phyloP scores from a whole-genome alignment of 225 moss, liverwort and hornwort species.

The Ulota crispa region DNA sequence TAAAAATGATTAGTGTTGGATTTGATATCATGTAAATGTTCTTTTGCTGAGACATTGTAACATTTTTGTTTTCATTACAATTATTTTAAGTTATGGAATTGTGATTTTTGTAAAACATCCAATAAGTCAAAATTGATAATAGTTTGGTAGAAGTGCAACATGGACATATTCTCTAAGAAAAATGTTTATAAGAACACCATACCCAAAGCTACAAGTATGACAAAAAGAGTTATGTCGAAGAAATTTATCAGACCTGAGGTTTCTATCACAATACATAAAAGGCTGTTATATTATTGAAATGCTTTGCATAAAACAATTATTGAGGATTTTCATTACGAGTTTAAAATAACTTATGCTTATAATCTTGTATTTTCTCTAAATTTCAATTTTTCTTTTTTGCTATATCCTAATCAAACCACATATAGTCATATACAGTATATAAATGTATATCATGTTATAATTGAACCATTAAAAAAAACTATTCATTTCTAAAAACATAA shows the following conservation, averaged over 20 bases:
- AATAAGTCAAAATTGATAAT: not conserved
- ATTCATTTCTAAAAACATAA: too few species aligned
- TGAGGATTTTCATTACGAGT: not conserved
- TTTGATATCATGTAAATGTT: not conserved
- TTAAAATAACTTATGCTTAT: not conserved
- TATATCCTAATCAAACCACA: too few species aligned
- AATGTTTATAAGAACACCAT: not conserved
- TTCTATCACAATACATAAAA: not conserved
- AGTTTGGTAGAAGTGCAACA: not conserved
- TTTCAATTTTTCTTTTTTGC: too few species aligned
- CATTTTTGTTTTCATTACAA: not conserved
- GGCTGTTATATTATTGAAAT: rapidly evolving
- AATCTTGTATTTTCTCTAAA: too few species aligned
- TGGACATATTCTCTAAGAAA: slow-evolving; percentile 1
- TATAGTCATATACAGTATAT: not conserved
- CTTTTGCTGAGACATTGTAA: not conserved
- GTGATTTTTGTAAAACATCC: not conserved
- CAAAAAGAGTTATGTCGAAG: slow-evolving; percentile 2
- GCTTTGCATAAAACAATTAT: not conserved
- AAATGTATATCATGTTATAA: not conserved
- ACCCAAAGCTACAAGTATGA: not conserved
- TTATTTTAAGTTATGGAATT: not conserved
- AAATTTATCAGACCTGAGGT: slow-evolving; percentile 23
- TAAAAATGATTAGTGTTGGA: too few species aligned
- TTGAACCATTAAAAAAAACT: too few species aligned